Conservation (phyloP, 257 asterid species). For the Nicotiana noctiflora region DNA sequence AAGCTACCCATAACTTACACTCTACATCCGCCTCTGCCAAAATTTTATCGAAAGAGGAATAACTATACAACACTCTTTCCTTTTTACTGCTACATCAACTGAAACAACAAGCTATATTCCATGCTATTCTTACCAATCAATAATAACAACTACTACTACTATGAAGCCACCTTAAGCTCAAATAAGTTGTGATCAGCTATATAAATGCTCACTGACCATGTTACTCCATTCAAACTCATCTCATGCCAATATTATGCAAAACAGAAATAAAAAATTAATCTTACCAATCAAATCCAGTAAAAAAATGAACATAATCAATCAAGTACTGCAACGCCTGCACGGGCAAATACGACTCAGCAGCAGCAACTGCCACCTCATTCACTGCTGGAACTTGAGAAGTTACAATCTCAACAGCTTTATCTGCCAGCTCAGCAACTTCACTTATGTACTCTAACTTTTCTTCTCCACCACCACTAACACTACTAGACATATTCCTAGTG, state of each 20-base stretch:
- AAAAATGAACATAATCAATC: slow-evolving; percentile 63
- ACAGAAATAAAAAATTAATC: background rate
- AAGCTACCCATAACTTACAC: no score
- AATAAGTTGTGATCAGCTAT: no score
- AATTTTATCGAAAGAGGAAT: background rate
- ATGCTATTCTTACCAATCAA: slow-evolving; percentile 42
- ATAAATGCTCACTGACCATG: no score
- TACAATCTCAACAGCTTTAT: slow-evolving; percentile 40
- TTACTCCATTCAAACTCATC: no score
- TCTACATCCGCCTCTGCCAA: no score
- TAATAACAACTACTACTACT: no score
- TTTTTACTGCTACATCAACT: background rate
- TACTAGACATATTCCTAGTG: slow-evolving; percentile 47
- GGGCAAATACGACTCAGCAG: slow-evolving; percentile 73
- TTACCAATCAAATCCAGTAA: slow-evolving; percentile 70
- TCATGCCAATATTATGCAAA: no score
- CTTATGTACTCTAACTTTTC: slow-evolving; percentile 46
- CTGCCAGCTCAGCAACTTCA: slow-evolving; percentile 54
- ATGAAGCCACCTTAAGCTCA: no score
- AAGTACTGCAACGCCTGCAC: slow-evolving; percentile 76
- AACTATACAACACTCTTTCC: background rate
- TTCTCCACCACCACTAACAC: slow-evolving; percentile 36
- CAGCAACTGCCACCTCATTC: slow-evolving; percentile 74
- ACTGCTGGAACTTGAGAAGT: slow-evolving; percentile 51
- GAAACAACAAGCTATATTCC: background rate